Base-by-base conservation (phyloP, 257 asterid species). In the Perilla frutescens region DNA sequence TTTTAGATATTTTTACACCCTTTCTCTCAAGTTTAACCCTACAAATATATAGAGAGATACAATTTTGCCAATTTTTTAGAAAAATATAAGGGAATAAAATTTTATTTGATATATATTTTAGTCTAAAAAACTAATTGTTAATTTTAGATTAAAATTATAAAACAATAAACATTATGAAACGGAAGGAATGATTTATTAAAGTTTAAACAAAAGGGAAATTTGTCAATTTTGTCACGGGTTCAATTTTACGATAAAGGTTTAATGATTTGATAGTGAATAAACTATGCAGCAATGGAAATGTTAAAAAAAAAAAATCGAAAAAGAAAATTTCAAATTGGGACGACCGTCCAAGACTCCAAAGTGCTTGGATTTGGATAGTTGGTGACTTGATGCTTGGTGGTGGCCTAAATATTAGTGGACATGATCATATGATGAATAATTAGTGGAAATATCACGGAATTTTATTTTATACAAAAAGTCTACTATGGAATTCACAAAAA, bases 171-270 rank as follows among this genome's bases (percentile, higher is more conserved):
- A n/a, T n/a, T n/a, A n/a, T n/a, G n/a, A n/a, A n/a, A n/a, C n/a
- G n/a, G n/a, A n/a, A n/a, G n/a, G n/a, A n/a, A n/a, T n/a, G n/a
- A n/a, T n/a, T 4, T 44, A 37, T 34, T 34, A 50, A 14, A 1
- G 10, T 39, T 3, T 1, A 62, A 14, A 20, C 4, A 64, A 45
- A 45, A 6, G 39, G 56, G 40, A 43, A 10, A 41, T 20, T 1
- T 7, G 65, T 71, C 29, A 41, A 48, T 13, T 62, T 41, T 45
- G 72, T 76, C 84, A 79, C 87, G 84, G 87, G 62, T 68, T 53
- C 54, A 9, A 62, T 43, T 66, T 48, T 7, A 14, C 40, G 15
- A 14, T n/a, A 41, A 29, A 34, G 36, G 36, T 62, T n/a, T 41
- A 5, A 61, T 43, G 76, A 76, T 54, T 51, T 76, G 55, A 76